These are phyloP conservation scores for Aspergillus costaricaensis DNA, from an alignment of 2,329 filamentous ascomycete species.

Conservation along the genomic window DNA sequence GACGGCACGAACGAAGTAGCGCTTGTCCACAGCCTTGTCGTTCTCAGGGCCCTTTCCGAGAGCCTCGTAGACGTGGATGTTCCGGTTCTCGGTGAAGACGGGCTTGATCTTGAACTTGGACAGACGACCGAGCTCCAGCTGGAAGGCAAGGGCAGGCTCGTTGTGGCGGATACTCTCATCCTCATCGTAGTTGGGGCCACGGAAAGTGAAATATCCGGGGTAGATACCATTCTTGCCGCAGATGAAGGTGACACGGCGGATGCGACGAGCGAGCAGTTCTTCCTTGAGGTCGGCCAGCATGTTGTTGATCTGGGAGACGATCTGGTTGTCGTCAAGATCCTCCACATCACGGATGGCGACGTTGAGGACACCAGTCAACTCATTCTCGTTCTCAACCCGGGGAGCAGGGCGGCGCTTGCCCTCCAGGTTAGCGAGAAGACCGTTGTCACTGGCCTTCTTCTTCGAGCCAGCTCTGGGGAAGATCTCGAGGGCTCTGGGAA, in stretches of 20 bases:
- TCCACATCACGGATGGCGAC: constrained; percentile 89
- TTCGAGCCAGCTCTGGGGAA: constrained; percentile 64
- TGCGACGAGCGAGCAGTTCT: constrained; percentile 76
- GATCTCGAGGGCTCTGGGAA: constrained; percentile 79
- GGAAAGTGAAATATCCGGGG: constrained; percentile 97
- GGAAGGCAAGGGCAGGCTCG: constrained; percentile 95
- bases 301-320: constrained; percentile 70
- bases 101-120: constrained; percentile 98
- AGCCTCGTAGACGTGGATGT: constrained; percentile 98
- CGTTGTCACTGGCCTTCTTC: constrained; percentile 58
- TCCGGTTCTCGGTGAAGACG: constrained; percentile 98
- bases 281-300: constrained; percentile 80
- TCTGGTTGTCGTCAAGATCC: constrained; percentile 77
- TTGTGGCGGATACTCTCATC: constrained; percentile 96
- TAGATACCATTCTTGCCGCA: constrained; percentile 94
- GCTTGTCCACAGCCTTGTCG: constrained; percentile 70
- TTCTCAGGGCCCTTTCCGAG: constrained; percentile 91
- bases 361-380: constrained; percentile 89
- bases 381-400: constrained; percentile 65
- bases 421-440: constrained; percentile 71
- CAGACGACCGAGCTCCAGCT: constrained; percentile 90
- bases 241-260: constrained; percentile 93
- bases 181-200: constrained; percentile 83
- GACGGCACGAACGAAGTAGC: constrained; percentile 96
- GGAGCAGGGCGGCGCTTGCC: constrained; percentile 66